A percentile compares a stretch with the other conserved stretches of the same genome.
Conservation (phyloP, 2,329 filamentous ascomycete species). For the Exophiala xenobiotica region DNA sequence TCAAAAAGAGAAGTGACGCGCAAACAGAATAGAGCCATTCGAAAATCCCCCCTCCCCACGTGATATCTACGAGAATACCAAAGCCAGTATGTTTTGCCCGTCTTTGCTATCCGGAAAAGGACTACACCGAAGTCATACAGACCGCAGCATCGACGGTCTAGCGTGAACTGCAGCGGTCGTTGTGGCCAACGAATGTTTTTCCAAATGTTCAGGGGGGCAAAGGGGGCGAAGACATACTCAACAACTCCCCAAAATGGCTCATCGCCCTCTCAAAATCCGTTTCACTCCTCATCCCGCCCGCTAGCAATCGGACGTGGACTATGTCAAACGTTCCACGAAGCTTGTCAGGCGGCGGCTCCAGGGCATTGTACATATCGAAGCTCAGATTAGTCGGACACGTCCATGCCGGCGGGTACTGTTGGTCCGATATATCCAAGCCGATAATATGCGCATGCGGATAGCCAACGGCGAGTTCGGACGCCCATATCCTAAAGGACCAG, state of each 20-base stretch:
- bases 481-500: constrained; percentile 2
- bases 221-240: too few relatives aligned
- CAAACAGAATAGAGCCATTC: too few relatives aligned
- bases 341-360: constrained; percentile 4
- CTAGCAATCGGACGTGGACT: constrained; percentile 8
- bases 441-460: constrained; percentile 8
- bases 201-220: too few relatives aligned
- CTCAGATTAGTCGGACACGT: constrained; percentile 8
- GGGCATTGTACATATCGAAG: constrained; percentile 11
- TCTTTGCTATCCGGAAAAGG: too few relatives aligned
- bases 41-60: too few relatives aligned
- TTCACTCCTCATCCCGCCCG: neutral
- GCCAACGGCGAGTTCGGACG: constrained; percentile 5
- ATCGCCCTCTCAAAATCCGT: neutral
- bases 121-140: too few relatives aligned
- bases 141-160: too few relatives aligned
- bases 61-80: too few relatives aligned
- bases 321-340: constrained; percentile 13
- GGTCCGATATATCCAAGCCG: constrained; percentile 11
- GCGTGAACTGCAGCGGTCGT: too few relatives aligned
- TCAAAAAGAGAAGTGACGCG: too few relatives aligned
- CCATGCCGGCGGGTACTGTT: constrained; percentile 12
- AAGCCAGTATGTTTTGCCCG: too few relatives aligned
- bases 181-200: too few relatives aligned
- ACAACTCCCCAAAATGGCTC: neutral